Evolutionary conservation across 495 filamentous ascomycete species (phyloP).

Genomic region (Aspergillus leporis): DNA sequence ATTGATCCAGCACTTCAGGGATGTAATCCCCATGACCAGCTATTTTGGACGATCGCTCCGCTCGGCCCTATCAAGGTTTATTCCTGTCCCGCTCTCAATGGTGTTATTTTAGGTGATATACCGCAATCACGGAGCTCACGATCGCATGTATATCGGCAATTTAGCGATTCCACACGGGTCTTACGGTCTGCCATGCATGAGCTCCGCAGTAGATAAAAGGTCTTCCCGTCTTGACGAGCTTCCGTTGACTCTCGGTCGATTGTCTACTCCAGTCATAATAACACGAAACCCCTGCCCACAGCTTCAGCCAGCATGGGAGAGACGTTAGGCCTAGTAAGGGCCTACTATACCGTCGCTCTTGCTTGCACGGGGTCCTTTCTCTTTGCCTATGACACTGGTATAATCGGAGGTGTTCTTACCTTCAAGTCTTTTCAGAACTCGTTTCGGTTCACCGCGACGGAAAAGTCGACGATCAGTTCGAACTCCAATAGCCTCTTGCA

Average conservation of each 20-base stretch:
- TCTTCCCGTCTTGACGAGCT: not conserved
- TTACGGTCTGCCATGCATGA: not conserved
- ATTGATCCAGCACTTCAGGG: not conserved
- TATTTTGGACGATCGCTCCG: not conserved
- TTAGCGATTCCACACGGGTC: too few species aligned
- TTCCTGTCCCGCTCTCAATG: not conserved
- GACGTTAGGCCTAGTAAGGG: slow-evolving; percentile 13
- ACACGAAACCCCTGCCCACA: not conserved
- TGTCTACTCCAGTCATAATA: not conserved
- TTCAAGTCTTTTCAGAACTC: slow-evolving; percentile 35
- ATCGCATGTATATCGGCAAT: not conserved
- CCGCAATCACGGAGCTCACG: not conserved
- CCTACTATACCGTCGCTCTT: slow-evolving; percentile 17
- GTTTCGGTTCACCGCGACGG: slow-evolving; percentile 27
- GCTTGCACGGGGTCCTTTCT: slow-evolving; percentile 33
- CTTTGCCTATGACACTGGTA: slow-evolving; percentile 40
- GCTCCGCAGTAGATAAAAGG: not conserved
- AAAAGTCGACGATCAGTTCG: slow-evolving; percentile 31
- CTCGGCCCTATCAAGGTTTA: not conserved
- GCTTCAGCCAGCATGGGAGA: slow-evolving; percentile 16
- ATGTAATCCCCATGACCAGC: not conserved
- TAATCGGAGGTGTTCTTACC: slow-evolving; percentile 39
- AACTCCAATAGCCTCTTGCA: slow-evolving; percentile 33
- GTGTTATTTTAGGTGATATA: slow-evolving; percentile 3
- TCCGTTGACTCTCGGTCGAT: not conserved